phyloP scores from a whole-genome alignment of 495 filamentous ascomycete genomes.

The Xylaria nigripes region DNA sequence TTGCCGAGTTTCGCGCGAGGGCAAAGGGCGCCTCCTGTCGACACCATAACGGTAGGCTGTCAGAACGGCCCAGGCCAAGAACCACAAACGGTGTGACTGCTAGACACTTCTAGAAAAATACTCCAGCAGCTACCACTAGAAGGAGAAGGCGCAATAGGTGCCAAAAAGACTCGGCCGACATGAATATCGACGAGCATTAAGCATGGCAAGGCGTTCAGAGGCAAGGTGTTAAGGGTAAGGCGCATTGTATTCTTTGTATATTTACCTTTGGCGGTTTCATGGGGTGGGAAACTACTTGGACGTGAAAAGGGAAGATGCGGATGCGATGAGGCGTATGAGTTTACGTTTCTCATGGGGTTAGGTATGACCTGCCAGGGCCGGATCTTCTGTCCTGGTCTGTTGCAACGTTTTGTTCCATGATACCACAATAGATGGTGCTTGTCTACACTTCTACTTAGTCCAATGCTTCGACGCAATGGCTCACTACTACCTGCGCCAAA shows the following conservation, averaged over 20 bases:
- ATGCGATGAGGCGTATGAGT: not conserved
- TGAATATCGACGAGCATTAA: not conserved
- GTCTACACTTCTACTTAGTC: not conserved
- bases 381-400: not conserved
- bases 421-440: not conserved
- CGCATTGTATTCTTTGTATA: not conserved
- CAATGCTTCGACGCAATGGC: not conserved
- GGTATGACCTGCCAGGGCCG: not conserved
- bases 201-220: conserved; percentile 10
- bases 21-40: conserved; percentile 4
- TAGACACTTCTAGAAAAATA: no score
- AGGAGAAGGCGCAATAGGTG: no score
- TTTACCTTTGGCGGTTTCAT: not conserved
- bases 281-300: not conserved
- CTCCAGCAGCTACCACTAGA: no score
- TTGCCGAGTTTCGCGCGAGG: conserved; percentile 42
- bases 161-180: no score
- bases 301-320: not conserved
- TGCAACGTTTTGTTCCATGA: not conserved
- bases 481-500: not conserved
- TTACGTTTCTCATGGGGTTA: not conserved
- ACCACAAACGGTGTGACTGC: not conserved
- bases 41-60: not conserved
- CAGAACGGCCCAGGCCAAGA: not conserved
- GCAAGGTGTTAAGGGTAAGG: not conserved